These are phyloP conservation scores for Capsicum rhomboideum DNA, from an alignment of 257 asterid genomes.

Conservation along the genomic window DNA sequence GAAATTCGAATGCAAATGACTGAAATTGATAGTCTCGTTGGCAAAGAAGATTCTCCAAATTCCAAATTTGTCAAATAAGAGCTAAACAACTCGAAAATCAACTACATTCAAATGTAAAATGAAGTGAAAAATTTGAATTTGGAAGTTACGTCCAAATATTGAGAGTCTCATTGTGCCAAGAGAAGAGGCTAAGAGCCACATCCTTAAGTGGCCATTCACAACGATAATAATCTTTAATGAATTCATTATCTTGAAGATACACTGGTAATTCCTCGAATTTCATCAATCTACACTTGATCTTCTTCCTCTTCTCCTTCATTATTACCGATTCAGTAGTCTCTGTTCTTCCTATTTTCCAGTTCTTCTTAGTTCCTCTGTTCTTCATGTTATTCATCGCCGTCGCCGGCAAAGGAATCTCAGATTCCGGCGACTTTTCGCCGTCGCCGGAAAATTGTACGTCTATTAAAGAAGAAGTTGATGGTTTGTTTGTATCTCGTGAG, in stretches of 20 bases:
- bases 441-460: neutral
- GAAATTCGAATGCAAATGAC: neutral
- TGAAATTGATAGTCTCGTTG: neutral
- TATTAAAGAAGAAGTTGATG: neutral
- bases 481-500: neutral
- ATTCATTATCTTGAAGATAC: constrained; percentile 81
- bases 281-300: constrained; percentile 18
- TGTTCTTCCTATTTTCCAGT: neutral
- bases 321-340: neutral
- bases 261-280: constrained; percentile 74
- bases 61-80: neutral
- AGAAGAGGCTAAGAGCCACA: constrained; percentile 62
- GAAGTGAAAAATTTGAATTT: neutral
- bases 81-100: neutral
- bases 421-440: neutral
- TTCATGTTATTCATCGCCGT: neutral
- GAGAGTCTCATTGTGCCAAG: constrained; percentile 82
- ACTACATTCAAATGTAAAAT: neutral
- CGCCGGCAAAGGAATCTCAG: neutral
- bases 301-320: constrained; percentile 2
- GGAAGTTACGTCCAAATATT: constrained; percentile 84
- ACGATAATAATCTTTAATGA: constrained; percentile 61
- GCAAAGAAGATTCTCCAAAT: neutral
- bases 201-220: constrained; percentile 86
- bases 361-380: neutral